Evolutionary conservation across 139 green algal genomes (phyloP).

Genomic region (Zygnema cylindricum): DNA sequence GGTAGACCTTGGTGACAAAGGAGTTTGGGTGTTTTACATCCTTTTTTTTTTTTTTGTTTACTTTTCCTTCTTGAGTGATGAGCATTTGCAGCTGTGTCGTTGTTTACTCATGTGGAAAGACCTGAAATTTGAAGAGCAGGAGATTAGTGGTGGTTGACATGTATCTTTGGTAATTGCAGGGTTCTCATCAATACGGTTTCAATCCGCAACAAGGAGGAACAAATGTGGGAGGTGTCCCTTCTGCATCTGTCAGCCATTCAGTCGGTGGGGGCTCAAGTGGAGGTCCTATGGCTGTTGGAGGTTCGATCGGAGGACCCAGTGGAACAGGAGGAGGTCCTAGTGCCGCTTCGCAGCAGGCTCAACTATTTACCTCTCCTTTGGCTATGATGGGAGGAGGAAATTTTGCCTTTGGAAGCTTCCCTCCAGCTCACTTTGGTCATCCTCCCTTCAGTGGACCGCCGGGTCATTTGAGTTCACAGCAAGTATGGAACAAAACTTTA

Average conservation of each 20-base stretch:
- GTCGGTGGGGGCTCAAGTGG: neutral
- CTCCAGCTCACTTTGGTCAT: constrained; percentile 4
- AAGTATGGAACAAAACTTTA: too few species aligned
- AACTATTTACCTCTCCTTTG: constrained; percentile 17
- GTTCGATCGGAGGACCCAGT: neutral
- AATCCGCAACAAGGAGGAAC: neutral
- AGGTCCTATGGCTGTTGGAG: neutral
- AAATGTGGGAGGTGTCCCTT: neutral
- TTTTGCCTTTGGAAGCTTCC: constrained; percentile 37
- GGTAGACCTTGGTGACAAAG: too few species aligned
- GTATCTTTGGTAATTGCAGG: neutral
- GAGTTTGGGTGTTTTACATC: too few species aligned
- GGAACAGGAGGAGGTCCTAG: constrained; percentile 7
- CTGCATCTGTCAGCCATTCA: neutral
- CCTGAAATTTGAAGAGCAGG: too few species aligned
- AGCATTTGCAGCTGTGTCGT: too few species aligned
- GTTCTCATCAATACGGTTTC: constrained; percentile 10
- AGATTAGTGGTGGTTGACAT: neutral
- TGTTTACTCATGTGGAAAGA: too few species aligned
- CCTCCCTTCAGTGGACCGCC: constrained; percentile 22
- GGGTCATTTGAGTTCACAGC: constrained; percentile 21
- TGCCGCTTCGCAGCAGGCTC: neutral
- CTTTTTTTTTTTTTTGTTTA: too few species aligned
- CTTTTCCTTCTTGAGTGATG: too few species aligned
- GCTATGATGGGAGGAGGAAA: constrained; percentile 31